Conservation (phyloP, 1,139 yeast genomes). For the Pneumocystis murina region DNA sequence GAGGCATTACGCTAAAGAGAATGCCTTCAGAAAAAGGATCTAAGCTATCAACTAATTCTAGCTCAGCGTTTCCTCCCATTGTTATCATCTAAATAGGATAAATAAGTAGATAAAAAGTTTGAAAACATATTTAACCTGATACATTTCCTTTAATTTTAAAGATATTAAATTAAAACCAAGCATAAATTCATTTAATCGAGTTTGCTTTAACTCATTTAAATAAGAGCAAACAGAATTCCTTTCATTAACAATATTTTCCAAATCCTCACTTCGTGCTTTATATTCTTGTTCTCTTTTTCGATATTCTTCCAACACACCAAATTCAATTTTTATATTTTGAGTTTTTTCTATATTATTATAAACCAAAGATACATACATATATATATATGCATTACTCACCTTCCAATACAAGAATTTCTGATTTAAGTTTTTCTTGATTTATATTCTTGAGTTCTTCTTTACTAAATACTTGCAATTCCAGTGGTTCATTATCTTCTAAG, state of each 20-base stretch:
- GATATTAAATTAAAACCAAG: constrained; percentile 80
- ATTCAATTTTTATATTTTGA: constrained; percentile 48
- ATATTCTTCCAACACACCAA: constrained; percentile 65
- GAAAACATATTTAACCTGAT: constrained; percentile 30
- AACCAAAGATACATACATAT: not conserved
- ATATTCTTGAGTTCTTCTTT: constrained; percentile 41
- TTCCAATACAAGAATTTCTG: constrained; percentile 43
- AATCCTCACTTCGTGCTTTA: constrained; percentile 43
- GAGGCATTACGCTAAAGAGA: constrained; percentile 96
- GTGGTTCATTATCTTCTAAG: constrained; percentile 7
- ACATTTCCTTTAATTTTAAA: constrained; percentile 84
- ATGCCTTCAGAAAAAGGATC: constrained; percentile 99
- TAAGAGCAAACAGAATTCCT: constrained; percentile 52
- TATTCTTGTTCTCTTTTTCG: constrained; percentile 53
- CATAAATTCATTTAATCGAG: constrained; percentile 79
- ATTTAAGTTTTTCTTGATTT: constrained; percentile 37
- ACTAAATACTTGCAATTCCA: constrained; percentile 29
- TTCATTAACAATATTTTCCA: constrained; percentile 49
- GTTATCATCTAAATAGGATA: constrained; percentile 50
- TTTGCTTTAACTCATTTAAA: constrained; percentile 57
- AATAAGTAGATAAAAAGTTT: not conserved
- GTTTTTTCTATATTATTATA: constrained; percentile 27
- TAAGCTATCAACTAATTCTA: constrained; percentile 84
- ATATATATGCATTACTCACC: not conserved
- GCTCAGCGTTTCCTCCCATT: constrained; percentile 97